Conservation (phyloP, 1,284 basidiomycete species). For the Naganishia sp. region DNA sequence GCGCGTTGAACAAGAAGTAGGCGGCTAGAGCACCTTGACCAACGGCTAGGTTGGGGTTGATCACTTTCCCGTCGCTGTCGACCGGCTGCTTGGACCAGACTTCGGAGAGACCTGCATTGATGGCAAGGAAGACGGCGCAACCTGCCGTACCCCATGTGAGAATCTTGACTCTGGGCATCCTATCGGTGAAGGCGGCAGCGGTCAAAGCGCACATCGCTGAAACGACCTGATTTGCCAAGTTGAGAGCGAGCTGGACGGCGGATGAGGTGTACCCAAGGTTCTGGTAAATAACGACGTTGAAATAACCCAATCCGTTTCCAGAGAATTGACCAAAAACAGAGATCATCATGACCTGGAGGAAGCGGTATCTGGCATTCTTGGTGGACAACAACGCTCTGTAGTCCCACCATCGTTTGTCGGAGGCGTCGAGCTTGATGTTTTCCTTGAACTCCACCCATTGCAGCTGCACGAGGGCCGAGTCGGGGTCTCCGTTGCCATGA, state of each 20-base stretch:
- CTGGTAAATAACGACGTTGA: slow-evolving; percentile 51
- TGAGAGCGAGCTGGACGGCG: slow-evolving; percentile 56
- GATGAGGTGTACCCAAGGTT: slow-evolving; percentile 38
- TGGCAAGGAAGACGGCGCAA: slow-evolving; percentile 42
- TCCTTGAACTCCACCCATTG: slow-evolving; percentile 63
- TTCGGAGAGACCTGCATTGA: slow-evolving; percentile 44
- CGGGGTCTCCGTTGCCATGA: slow-evolving; percentile 41
- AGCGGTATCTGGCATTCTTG: slow-evolving; percentile 57
- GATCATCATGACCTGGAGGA: slow-evolving; percentile 49
- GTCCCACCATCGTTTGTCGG: slow-evolving; percentile 65
- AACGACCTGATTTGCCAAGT: slow-evolving; percentile 60
- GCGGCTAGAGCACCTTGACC: slow-evolving; percentile 49
- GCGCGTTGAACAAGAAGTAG: slow-evolving; percentile 58
- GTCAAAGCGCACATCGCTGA: slow-evolving; percentile 58
- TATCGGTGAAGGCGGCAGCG: slow-evolving; percentile 32
- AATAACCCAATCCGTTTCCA: slow-evolving; percentile 58
- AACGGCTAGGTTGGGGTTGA: slow-evolving; percentile 39
- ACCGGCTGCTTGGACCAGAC: slow-evolving; percentile 15
- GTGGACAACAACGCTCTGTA: slow-evolving; percentile 59
- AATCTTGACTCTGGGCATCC: slow-evolving; percentile 31
- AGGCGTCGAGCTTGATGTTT: slow-evolving; percentile 57
- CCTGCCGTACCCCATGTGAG: slow-evolving; percentile 31
- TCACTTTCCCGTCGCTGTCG: slow-evolving; percentile 19
- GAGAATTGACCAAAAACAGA: slow-evolving; percentile 57
- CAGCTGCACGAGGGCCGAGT: slow-evolving; percentile 54